phyloP scores from a whole-genome alignment of 2,329 filamentous ascomycete species.

The Orbilia javanica region DNA sequence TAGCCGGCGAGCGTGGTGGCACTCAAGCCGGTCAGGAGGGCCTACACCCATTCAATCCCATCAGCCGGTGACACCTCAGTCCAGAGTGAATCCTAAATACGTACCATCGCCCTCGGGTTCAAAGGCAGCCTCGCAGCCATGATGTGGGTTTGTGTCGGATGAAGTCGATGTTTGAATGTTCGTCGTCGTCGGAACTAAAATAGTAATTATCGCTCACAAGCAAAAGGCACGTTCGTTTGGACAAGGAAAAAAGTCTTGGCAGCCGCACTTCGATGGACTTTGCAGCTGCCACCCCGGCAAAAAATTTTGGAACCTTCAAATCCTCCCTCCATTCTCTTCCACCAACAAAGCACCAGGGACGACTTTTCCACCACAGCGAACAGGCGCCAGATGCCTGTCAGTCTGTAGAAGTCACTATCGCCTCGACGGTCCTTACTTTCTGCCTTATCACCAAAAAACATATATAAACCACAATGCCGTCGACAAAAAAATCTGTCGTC shows the following conservation, averaged over 20 bases:
- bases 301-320: constrained; percentile 43
- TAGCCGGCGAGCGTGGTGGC: constrained; percentile 53
- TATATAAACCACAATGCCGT: constrained; percentile 42
- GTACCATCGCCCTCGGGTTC: constrained; percentile 52
- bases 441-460: not conserved
- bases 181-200: constrained; percentile 14
- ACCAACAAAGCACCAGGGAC: constrained; percentile 4
- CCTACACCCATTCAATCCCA: constrained; percentile 7
- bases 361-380: constrained; percentile 14
- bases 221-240: constrained; percentile 25
- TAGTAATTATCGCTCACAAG: constrained; percentile 40
- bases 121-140: constrained; percentile 58
- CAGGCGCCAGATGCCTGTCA: constrained; percentile 34
- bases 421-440: constrained; percentile 25
- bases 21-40: constrained; percentile 51
- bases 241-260: constrained; percentile 54
- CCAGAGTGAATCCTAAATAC: not conserved
- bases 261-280: constrained; percentile 37
- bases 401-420: constrained; percentile 35
- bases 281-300: constrained; percentile 36
- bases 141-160: constrained; percentile 25
- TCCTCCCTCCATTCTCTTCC: constrained; percentile 17
- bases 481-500: constrained; percentile 53
- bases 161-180: constrained; percentile 1
- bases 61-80: constrained; percentile 28